Evolutionary conservation across 2,329 filamentous ascomycete species (phyloP).

Genomic region (Colletotrichum phormii): DNA sequence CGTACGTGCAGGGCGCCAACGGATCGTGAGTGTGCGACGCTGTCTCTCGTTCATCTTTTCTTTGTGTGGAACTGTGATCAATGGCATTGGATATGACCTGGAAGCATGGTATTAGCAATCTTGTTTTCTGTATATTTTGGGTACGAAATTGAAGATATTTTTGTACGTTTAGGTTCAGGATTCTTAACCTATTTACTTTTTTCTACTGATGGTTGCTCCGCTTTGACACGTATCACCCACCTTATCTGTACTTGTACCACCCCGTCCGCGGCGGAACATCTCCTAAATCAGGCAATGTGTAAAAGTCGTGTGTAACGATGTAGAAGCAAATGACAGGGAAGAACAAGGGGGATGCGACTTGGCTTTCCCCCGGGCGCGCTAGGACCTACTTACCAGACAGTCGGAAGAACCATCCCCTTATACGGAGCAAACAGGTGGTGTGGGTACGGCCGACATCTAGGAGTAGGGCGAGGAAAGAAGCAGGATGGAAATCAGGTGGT

Average conservation of each 20-base stretch:
- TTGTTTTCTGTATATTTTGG: too few relatives aligned
- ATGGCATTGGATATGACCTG: background rate
- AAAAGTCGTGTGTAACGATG: background rate
- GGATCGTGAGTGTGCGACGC: background rate
- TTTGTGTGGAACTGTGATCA: background rate
- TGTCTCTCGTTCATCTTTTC: background rate
- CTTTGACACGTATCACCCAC: too few relatives aligned
- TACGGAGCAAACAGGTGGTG: conserved; percentile 15
- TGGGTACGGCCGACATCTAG: background rate
- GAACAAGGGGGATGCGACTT: background rate
- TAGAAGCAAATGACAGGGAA: background rate
- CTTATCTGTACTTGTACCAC: too few relatives aligned
- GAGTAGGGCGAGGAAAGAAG: background rate
- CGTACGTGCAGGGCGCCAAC: conserved; percentile 4
- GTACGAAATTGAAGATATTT: too few relatives aligned
- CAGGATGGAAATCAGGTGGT: too few relatives aligned
- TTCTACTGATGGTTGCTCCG: too few relatives aligned
- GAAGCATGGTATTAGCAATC: background rate
- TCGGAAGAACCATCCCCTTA: conserved; percentile 5
- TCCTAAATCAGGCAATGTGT: background rate
- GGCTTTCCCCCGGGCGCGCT: background rate
- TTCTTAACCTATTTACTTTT: too few relatives aligned
- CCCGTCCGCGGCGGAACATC: background rate
- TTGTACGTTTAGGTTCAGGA: too few relatives aligned
- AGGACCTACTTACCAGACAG: background rate